Evolutionary conservation across 768 basidiomycete genomes (phyloP), one percentile per base, ranked within the genome.

Genomic region (Tulasnella sp.): DNA sequence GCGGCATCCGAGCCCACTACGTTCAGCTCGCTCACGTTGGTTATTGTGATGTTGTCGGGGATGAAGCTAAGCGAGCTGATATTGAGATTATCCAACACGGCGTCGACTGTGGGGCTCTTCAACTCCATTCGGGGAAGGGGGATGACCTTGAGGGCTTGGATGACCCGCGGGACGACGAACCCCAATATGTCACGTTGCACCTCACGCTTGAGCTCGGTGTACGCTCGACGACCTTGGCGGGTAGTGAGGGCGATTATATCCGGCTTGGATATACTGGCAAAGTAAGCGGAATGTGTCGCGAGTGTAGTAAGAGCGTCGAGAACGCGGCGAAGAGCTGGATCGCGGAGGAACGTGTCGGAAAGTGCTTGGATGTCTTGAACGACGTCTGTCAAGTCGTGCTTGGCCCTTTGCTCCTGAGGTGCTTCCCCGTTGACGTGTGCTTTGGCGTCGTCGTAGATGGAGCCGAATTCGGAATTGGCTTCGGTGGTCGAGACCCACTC

Each of bases 81-180:
- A 31, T 72, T 72, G 34, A 77, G 36, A 45, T 72, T 58, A 31
- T 77, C 76, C 0, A 77, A 19, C 1, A 77, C 76, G 31, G 76
- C 76, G 45, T 77, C 76, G 45, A 64, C 38, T 15, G 76, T 17
- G 34, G 45, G 49, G 34, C 39, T 52, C 38, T 42, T 58, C 38
- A 76, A 74, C 40, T 77, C 76, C 17, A 77, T 45, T 17, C 76
- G 76, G 38, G 76, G 76, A n/a, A 77, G 39, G 37, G 71, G 70
- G 45, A 77, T 72, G 31, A 69, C 40, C n/a, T 64, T 29, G 70
- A 77, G 40, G 45, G 70, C 69, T 14, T 42, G 38, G 15, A 77
- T 31, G 14, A 77, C 42, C 17, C 76, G 71, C 9, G 76, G 76
- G 40, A 77, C 31, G 5, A 72, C 39, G 37, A 67, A 77, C 37